Evolutionary conservation across 2,329 filamentous ascomycete species (phyloP).

Genomic region (Cladobotryum mycophilum): DNA sequence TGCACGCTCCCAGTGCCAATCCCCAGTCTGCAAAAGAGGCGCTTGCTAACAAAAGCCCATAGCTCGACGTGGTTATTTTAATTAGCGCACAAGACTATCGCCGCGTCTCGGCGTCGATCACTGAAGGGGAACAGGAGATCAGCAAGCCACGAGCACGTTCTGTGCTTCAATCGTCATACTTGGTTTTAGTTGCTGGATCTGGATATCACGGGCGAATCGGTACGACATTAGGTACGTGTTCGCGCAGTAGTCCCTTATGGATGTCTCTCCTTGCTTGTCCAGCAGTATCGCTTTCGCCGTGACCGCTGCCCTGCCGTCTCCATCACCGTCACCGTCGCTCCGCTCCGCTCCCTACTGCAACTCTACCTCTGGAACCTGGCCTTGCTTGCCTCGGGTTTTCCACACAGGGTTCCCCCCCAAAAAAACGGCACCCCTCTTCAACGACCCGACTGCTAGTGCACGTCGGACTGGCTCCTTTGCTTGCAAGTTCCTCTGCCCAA

Average conservation of each 20-base stretch:
- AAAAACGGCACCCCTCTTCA: neutral
- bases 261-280: slow-evolving; percentile 7
- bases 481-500: neutral
- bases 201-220: slow-evolving; percentile 12
- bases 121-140: slow-evolving; percentile 10
- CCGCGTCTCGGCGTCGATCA: slow-evolving; percentile 11
- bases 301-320: neutral
- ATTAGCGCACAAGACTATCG: slow-evolving; percentile 13
- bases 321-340: slow-evolving; percentile 4
- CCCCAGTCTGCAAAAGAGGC: too few species aligned
- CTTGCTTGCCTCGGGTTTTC: neutral
- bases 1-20: slow-evolving; percentile 6
- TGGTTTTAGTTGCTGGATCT: slow-evolving; percentile 5
- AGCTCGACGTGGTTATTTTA: slow-evolving; percentile 10
- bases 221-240: slow-evolving; percentile 10
- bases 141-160: slow-evolving; percentile 13
- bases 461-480: neutral
- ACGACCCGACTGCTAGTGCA: neutral
- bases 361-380: too few species aligned
- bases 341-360: neutral
- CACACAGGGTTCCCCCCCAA: neutral
- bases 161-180: slow-evolving; percentile 4
- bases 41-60: neutral
- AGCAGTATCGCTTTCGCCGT: neutral
- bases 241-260: slow-evolving; percentile 6